These are phyloP conservation scores for Aquilaria yunnanensis DNA, from an alignment of 345 rosid species.

Conservation along the genomic window DNA sequence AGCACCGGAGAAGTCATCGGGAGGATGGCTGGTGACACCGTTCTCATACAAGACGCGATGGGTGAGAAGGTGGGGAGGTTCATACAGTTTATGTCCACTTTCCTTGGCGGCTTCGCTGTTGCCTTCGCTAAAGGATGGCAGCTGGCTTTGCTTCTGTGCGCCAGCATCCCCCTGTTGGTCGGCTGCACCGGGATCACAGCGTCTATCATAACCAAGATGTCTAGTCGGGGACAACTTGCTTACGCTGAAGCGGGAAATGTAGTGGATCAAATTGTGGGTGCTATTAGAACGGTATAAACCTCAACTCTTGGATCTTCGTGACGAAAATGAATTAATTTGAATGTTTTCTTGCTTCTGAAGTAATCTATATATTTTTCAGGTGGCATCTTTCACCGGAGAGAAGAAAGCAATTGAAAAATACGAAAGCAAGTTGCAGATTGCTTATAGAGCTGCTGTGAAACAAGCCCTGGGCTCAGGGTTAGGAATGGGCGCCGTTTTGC, in stretches of 20 bases:
- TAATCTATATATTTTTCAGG: conserved; percentile 26
- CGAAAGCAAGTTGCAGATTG: conserved; percentile 43
- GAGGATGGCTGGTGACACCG: conserved; percentile 90
- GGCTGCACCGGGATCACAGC: conserved; percentile 44
- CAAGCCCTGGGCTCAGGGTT: conserved; percentile 58
- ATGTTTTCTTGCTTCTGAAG: not conserved
- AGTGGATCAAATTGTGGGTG: conserved; percentile 66
- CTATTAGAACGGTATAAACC: conserved; percentile 59
- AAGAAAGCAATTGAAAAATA: conserved; percentile 35
- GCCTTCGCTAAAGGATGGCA: conserved; percentile 77
- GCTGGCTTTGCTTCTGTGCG: conserved; percentile 58
- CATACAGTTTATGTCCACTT: conserved; percentile 58
- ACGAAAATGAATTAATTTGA: not conserved
- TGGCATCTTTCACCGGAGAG: conserved; percentile 79
- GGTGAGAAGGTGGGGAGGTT: conserved; percentile 95
- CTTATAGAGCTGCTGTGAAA: conserved; percentile 40
- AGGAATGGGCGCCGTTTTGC: conserved; percentile 40
- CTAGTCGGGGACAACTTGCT: conserved; percentile 54
- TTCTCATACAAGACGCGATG: conserved; percentile 85
- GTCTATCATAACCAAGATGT: conserved; percentile 39
- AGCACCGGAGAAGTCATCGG: conserved; percentile 82
- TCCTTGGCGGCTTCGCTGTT: conserved; percentile 55
- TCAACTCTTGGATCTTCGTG: not conserved
- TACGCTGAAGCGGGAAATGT: conserved; percentile 65
- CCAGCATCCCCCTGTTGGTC: conserved; percentile 51